Evolutionary conservation across 1,284 basidiomycete genomes (phyloP), one percentile per base, ranked within the genome.

Genomic region (Amylostereum areolatum): DNA sequence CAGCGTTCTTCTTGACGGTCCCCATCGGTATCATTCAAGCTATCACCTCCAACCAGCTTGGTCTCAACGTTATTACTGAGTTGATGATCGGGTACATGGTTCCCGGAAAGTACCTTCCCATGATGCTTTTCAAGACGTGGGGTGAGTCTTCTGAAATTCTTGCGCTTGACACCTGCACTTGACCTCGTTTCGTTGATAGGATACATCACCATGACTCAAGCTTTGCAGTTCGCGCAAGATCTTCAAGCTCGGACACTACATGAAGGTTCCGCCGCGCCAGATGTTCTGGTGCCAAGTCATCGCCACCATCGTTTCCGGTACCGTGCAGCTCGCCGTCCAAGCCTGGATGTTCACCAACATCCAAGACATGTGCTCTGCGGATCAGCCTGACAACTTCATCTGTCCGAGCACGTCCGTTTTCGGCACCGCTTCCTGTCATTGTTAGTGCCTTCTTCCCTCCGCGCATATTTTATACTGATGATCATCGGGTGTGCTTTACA

Each of bases 61-160:
- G 66, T 1, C 54, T 69, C 47, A 71, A 67, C 53, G 71, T 76
- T 46, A 71, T 78, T 53, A 72, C 73, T n/a, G 74, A 77, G 60
- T 62, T 78, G 12, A 68, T 78, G 55, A 72, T 75, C 43, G 75
- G 75, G 9, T 75, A 70, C 49, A 66, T 72, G n/a, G 66, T 77
- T 11, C 75, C 78, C 3, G 79, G 80, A 1, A 67, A 68, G 18
- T 75, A 78, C 4, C 64, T 79, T 50, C 81, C 83, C 2, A 77
- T 80, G 71, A 81, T 81, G 77, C 71, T 78, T 69, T 82, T 80
- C 72, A 80, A 81, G 24, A 27, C 41, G 8, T 43, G 41, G 7
- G 7, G 41, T 11, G 27, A 29, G 11, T 8, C 41, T 28, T 8
- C 25, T 7, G 8, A 5, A 11, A 8, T 11, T 8, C 28, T 28